Base-by-base conservation (phyloP, 192 early-diverging fungal genomes). In the Coemansia umbellata region DNA sequence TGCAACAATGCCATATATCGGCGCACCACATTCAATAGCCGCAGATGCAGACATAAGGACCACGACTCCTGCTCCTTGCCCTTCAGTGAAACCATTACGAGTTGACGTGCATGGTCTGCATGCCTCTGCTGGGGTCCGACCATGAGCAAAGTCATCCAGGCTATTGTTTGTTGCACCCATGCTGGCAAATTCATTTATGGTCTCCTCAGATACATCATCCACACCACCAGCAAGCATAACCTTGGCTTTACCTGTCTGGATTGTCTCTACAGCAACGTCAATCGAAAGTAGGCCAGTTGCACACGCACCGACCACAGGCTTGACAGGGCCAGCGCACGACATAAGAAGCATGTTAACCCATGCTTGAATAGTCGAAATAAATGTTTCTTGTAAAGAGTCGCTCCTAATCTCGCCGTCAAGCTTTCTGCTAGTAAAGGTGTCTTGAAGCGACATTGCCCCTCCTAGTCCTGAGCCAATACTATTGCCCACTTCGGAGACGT, bases 291-390 rank as follows among this genome's bases (percentile, higher is more conserved):
- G 86, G 45, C 89, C 90, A 39, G 92, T 95, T 23, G 91, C 92
- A 59, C 92, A 95, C 30, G 92, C 92, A 40, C 91, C 88, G 31
- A 91, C 89, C 5, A 31, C 18, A 4, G 57, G 57, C 47, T 53
- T 91, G 75, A 95, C 91, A 14, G 92, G 92, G 17, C 92, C 92
- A 11, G 91, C 90, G 11, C 88, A 82, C 14, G 91, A 93, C 17
- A 95, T 80, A 41, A 95, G 78, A 58, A 95, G 80, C 84, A 95
- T 82, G 78, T 95, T 95, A 60, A 95, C 81, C 92, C 92, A 95
- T 40, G 90, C 92, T 44, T 90, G 83, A 84, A 91, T 89, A 42
- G 91, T 95, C 79, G 92, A 92, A 78, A 95, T 91, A 80, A 95
- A 95, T 24, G 83, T 26, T 89, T 80, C 93, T 90, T 58, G 55